Percentiles rank a stretch among this genome's conserved stretches.
These are phyloP conservation scores for Naegleria fowleri DNA, from an alignment of 208 protist genomes.

Conservation along the genomic window DNA sequence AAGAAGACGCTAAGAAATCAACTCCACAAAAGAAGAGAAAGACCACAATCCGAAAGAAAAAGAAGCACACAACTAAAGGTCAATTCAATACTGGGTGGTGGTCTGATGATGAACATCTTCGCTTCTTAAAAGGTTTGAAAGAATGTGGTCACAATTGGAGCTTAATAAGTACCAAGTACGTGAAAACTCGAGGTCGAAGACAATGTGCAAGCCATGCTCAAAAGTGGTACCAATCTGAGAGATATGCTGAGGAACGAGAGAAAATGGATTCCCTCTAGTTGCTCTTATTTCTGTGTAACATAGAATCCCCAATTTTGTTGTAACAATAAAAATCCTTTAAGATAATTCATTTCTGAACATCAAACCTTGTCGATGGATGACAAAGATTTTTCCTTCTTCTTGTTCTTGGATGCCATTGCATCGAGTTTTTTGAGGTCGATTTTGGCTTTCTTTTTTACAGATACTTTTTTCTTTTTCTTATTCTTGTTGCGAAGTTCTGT, in stretches of 20 bases:
- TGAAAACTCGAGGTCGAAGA: background rate
- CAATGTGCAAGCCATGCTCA: conserved; percentile 8
- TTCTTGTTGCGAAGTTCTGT: background rate
- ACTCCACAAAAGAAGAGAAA: background rate
- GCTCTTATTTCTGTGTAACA: background rate
- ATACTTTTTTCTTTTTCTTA: background rate
- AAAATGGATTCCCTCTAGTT: background rate
- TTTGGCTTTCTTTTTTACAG: background rate
- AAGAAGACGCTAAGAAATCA: background rate
- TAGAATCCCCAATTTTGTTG: background rate
- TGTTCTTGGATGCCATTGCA: background rate
- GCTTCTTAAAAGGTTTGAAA: background rate
- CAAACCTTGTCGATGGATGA: background rate
- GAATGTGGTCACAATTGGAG: background rate
- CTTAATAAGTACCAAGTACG: background rate
- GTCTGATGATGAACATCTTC: background rate
- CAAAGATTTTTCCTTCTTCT: background rate
- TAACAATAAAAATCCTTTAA: background rate
- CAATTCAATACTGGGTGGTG: background rate
- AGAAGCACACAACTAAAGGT: background rate
- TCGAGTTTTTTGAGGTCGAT: background rate
- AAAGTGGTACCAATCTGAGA: background rate
- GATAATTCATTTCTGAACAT: no score
- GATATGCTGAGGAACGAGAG: background rate
- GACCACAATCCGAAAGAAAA: background rate